phyloP scores from a whole-genome alignment of 495 filamentous ascomycete species.

The Aspergillus sclerotiicarbonarius region DNA sequence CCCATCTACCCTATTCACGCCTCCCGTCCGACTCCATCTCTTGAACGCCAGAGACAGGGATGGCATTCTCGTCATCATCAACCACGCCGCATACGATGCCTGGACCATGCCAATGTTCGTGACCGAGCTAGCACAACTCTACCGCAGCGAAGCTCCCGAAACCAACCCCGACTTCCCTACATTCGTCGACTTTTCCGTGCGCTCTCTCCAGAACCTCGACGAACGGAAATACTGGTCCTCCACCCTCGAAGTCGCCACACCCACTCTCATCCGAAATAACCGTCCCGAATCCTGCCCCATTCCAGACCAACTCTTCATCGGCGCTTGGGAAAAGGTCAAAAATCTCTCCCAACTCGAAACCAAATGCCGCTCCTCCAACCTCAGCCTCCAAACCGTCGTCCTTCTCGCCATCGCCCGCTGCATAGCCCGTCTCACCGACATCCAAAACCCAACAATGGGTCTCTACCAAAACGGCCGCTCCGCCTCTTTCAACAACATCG shows the following conservation, averaged over 20 bases:
- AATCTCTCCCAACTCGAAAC: constrained; percentile 21
- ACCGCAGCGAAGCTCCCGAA: constrained; percentile 13
- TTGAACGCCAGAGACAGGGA: constrained; percentile 24
- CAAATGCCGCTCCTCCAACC: constrained; percentile 15
- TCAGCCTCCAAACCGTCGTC: constrained; percentile 29
- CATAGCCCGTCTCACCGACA: constrained; percentile 21
- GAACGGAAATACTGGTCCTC: constrained; percentile 25
- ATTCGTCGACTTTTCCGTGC: constrained; percentile 24
- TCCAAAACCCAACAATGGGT: constrained; percentile 27
- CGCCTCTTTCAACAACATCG: constrained; percentile 20
- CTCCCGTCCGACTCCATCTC: constrained; percentile 27
- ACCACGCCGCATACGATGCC: constrained; percentile 38
- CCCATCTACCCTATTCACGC: constrained; percentile 28
- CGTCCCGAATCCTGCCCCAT: not conserved
- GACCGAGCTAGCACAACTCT: constrained; percentile 27
- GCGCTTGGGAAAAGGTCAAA: constrained; percentile 25
- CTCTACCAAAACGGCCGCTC: constrained; percentile 37
- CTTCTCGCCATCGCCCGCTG: constrained; percentile 29
- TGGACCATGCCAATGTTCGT: constrained; percentile 32
- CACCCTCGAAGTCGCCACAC: constrained; percentile 7
- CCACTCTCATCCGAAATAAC: constrained; percentile 18
- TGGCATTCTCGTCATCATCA: constrained; percentile 27
- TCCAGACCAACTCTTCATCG: constrained; percentile 21
- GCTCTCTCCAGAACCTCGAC: constrained; percentile 19
- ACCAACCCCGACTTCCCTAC: constrained; percentile 18